Conservation (phyloP, 768 basidiomycete species). For the Phaeotremella fagi region DNA sequence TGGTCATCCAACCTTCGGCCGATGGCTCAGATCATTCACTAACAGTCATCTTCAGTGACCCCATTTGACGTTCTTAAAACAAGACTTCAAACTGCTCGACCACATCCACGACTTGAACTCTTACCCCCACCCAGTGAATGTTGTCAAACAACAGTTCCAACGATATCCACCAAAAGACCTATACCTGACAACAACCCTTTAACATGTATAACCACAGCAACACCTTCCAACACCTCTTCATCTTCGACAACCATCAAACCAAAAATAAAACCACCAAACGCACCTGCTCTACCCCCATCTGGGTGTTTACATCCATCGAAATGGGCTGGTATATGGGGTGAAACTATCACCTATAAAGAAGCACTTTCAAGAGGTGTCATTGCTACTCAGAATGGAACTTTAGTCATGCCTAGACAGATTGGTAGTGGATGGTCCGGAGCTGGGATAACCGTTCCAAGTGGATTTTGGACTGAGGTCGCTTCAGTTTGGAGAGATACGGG, state of each 20-base stretch:
- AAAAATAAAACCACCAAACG: slow-evolving; percentile 10
- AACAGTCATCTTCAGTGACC: slow-evolving; percentile 71
- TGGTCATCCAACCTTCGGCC: too few species aligned
- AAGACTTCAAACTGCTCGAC: slow-evolving; percentile 72
- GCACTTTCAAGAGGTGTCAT: slow-evolving; percentile 26
- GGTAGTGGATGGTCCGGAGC: slow-evolving; percentile 50
- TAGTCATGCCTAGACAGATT: slow-evolving; percentile 17
- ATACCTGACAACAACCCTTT: slow-evolving; percentile 18
- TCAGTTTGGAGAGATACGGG: slow-evolving; percentile 77
- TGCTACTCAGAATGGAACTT: slow-evolving; percentile 12
- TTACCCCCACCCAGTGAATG: slow-evolving; percentile 30
- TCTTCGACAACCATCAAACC: background rate
- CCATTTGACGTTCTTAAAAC: slow-evolving; percentile 99
- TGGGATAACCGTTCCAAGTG: slow-evolving; percentile 59
- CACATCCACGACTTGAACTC: slow-evolving; percentile 17
- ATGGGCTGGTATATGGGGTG: slow-evolving; percentile 49
- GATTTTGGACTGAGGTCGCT: slow-evolving; percentile 63
- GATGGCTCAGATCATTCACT: too few species aligned
- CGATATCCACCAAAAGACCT: background rate
- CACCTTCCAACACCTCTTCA: slow-evolving; percentile 5
- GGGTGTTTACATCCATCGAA: slow-evolving; percentile 45
- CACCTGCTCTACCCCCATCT: slow-evolving; percentile 26
- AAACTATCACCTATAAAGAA: slow-evolving; percentile 37
- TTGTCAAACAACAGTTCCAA: slow-evolving; percentile 43
- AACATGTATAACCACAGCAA: slow-evolving; percentile 20